Base-by-base conservation (phyloP, 129 eudicot genomes). In the Artemisia annua region DNA sequence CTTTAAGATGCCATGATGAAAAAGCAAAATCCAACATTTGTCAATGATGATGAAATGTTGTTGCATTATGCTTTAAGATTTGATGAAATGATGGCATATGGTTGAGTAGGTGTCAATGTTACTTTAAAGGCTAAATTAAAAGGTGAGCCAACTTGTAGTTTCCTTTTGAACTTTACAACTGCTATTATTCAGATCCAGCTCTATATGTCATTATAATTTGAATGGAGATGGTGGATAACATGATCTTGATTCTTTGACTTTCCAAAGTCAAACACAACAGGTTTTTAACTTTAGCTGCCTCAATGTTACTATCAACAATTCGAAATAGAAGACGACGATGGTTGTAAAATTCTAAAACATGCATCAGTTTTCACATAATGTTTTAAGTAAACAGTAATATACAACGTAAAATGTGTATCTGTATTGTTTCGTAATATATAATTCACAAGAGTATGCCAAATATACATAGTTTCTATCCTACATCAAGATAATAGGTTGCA, bases 51-150 rank as follows among this genome's bases (percentile, higher is more conserved):
- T 54, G 13, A 75, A 66, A 26, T 53, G 75, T 77, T 53, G 75
- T 77, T 69, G 57, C 56, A 69, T 77, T 66, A 69, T 77, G 75
- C 81, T 77, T 69, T 69, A 77, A 77, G 81, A 16, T 69, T 69
- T 51, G 39, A 48, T 32, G 66, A 75, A 44, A 75, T 75, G 68
- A 75, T 75, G 18, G 26, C 69, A 69, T 69, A 18, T 50, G 69
- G 63, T 58, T 75, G 80, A n/a, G 73, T 54, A 66, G 78, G 50
- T 62, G 78, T 19, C n/a, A 18, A 51, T 57, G 3, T 15, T 20
- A 20, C 12, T 16, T 15, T 48, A 12, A 59, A 61, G 16, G 5
- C 26, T 61, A 60, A 39, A 39, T 54, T 17, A 35, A 54, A 59
- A 76, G 39, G 32, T 59, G 39, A 20, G 81, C 71, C 76, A 61